Percentiles rank a stretch among this genome's conserved stretches.
These are phyloP conservation scores for Fomitiporia mediterranea DNA, from an alignment of 1,284 basidiomycete genomes.

Conservation along the genomic window DNA sequence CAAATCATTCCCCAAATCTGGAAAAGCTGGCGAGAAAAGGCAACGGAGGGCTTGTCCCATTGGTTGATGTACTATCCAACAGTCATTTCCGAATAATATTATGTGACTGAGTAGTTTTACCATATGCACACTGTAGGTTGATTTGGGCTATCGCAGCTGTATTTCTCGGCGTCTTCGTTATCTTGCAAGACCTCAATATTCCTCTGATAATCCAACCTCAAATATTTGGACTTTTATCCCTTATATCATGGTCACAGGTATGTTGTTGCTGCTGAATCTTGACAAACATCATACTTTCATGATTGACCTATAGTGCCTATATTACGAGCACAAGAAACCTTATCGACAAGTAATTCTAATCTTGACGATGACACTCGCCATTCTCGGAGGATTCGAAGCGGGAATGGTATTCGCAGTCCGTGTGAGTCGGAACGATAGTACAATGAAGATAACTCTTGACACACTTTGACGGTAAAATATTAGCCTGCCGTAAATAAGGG, in stretches of 20 bases:
- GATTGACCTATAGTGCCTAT: constrained; percentile 46
- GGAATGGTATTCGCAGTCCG: constrained; percentile 56
- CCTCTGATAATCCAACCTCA: constrained; percentile 77
- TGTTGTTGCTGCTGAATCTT: constrained; percentile 18
- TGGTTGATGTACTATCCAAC: constrained; percentile 50
- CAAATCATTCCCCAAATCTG: constrained; percentile 74
- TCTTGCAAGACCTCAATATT: constrained; percentile 66
- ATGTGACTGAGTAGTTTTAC: neutral
- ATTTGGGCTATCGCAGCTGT: constrained; percentile 62
- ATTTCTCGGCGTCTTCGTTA: constrained; percentile 67
- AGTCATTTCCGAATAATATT: neutral
- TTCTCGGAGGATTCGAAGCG: constrained; percentile 55
- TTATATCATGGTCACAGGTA: constrained; percentile 65
- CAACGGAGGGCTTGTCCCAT: constrained; percentile 67
- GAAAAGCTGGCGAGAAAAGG: constrained; percentile 72
- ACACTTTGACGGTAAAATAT: neutral
- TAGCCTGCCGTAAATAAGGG: constrained; percentile 43
- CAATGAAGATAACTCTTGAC: neutral
- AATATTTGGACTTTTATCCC: constrained; percentile 56
- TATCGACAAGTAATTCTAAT: constrained; percentile 28
- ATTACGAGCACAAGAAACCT: constrained; percentile 48
- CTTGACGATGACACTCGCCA: constrained; percentile 33
- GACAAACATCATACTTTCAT: neutral
- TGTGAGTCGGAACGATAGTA: no score
- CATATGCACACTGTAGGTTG: constrained; percentile 35